Base-by-base conservation (phyloP, 2,329 filamentous ascomycete species). In the Cytospora paraplurivora region DNA sequence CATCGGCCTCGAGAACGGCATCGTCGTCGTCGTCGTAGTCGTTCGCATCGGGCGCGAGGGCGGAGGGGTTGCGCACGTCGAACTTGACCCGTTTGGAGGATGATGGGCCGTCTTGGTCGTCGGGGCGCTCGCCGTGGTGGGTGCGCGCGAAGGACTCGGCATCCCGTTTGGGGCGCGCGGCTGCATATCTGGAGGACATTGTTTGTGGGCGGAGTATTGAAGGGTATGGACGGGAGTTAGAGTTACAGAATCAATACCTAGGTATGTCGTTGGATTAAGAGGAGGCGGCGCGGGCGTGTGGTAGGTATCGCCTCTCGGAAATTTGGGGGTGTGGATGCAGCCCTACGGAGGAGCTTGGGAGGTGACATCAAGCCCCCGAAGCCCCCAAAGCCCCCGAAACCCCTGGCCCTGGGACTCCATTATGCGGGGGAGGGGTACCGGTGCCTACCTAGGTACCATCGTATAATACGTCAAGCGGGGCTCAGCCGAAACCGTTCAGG, bases 11-110 rank as follows among this genome's bases (percentile, higher is more conserved):
- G 10, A 99, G 85, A 34, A 94, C 85, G 0, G 87, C 86, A 70
- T 76, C 77, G 34, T 79, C 76, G 4, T 79, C 78, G 0, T 75
- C 87, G 68, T 90, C 90, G 52, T 91, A 87, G 67, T 91, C 89
- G 2, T 85, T 84, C 1, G 87, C 90, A 73, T 96, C 92, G 1
- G 93, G 88, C 1, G 92, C 94, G 5, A 99, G 85, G 0, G 91
- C 93, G 17, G 93, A 97, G 3, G 95, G 95, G 74, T 99, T 98
- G 68, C 95, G 92, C 59, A 95, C 81, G 76, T 99, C 95, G 77
- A 99, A 99, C 72, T 91, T 92, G 64, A 92, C 90, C 73, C 93
- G 93, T 75, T 96, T 96, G 59, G 80, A 75, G 2, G 80, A 76
- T 1, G 74, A 73, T 35, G 82, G 78, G 17, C 37, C 62, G 41